A percentile compares a stretch with the other conserved stretches of the same genome.
These are phyloP conservation scores for Aaosphaeria pasadenensis DNA, from an alignment of 2,329 filamentous ascomycete species.

Conservation along the genomic window DNA sequence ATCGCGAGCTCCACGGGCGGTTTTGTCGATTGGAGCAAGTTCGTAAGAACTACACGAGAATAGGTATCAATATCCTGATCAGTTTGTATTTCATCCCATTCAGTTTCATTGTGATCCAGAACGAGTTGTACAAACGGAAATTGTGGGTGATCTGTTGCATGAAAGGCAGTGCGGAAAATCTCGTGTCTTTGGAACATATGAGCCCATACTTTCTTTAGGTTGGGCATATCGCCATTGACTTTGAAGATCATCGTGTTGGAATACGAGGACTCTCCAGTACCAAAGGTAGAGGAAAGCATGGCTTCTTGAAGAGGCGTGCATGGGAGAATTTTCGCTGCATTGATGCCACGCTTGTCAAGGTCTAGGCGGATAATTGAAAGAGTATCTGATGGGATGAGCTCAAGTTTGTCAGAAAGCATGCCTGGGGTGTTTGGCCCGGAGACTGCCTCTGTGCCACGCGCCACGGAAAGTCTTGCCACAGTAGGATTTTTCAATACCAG, in stretches of 20 bases:
- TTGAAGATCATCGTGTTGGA: conserved; percentile 69
- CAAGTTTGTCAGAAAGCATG: background rate
- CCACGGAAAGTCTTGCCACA: conserved; percentile 53
- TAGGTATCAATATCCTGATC: conserved; percentile 38
- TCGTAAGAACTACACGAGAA: conserved; percentile 44
- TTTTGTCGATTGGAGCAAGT: conserved; percentile 38
- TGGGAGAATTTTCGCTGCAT: conserved; percentile 62
- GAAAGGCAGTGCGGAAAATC: conserved; percentile 76
- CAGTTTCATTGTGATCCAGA: conserved; percentile 47
- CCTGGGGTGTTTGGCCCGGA: background rate
- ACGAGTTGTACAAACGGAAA: conserved; percentile 73
- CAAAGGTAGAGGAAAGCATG: conserved; percentile 65
- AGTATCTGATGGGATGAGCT: background rate
- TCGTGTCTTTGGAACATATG: conserved; percentile 64
- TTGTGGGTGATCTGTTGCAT: conserved; percentile 57
- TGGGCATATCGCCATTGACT: conserved; percentile 49
- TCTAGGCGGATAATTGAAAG: conserved; percentile 9
- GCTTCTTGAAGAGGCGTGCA: conserved; percentile 87
- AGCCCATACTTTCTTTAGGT: conserved; percentile 59
- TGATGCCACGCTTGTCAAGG: conserved; percentile 14
- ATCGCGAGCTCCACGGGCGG: conserved; percentile 38
- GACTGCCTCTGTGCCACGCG: background rate
- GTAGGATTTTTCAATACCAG: conserved; percentile 66
- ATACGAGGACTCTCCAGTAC: conserved; percentile 55
- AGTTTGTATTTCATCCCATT: conserved; percentile 36